Evolutionary conservation across 805 yeast genomes (phyloP), one percentile per base, ranked within the genome.

Genomic region (Pichia insulana): DNA sequence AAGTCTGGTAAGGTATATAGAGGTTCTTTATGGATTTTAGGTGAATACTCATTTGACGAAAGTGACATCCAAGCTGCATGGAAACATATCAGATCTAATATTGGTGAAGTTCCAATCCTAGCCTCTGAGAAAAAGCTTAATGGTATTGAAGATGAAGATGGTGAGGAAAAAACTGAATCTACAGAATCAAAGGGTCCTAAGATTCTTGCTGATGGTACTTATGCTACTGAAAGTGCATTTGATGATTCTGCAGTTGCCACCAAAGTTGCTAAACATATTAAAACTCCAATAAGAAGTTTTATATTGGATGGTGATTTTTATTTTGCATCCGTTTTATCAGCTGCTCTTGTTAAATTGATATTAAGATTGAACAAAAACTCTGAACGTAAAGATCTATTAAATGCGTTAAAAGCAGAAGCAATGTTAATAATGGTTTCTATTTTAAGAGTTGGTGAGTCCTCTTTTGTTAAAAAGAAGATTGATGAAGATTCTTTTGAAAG

Each of bases 401-500:
- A 92, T 62, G 94, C 94, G 12, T 72, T 87, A 56, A 85, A 83
- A 55, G 97, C 97, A 18, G 98, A 92, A 67, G 97, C 96, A 13
- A 72, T 90, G 69, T 74, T 92, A 55, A 83, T 87, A 46, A 74
- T 94, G 79, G 95, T 95, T 42, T 86, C 96, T 30, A 81, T 90
- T 39, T 69, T 92, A 47, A 77, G 98, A 58, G 90, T 78, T 33
- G 96, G 96, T 38, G 84, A 86, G 52, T 75, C 92, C 11, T 62
- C 73, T 15, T 68, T 72, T 43, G 90, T 77, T 19, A 71, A 77
- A 48, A 79, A 81, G 58, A 76, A 77, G 54, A 88, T 90, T 49
- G 97, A 92, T 58, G 98, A 92, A 66, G 99, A 94, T 65, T 85
- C 97, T 2, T 78, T 83, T n/a, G 98, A 92, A 66, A 78, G 97